Evolutionary conservation across 2,329 filamentous ascomycete species (phyloP), one percentile per base, ranked within the genome.

Genomic region (Ascochyta clinopodiicola): DNA sequence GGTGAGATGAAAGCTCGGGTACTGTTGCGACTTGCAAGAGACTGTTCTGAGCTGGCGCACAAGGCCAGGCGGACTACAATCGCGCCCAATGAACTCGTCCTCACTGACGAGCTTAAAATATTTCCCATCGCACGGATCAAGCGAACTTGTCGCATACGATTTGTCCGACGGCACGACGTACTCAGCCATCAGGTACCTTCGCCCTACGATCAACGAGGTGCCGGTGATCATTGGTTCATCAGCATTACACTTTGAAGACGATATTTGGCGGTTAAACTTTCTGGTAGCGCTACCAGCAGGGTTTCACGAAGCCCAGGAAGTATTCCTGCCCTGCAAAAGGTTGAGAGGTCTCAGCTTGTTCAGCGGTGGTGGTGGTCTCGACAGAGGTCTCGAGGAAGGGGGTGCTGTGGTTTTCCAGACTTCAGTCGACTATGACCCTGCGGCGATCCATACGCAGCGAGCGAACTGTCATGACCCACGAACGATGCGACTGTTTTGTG

Each of bases 351-450:
- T 94, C 3, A 89, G 92, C 59, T 77, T 95, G 0, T 96, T 91
- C 66, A 91, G 88, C 61, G 91, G 91, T 0, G 88, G 88, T 17
- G 91, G 91, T 0, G 92, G 88, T 47, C 86, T 95, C 46, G 91
- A 90, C 5, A 82, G 89, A 27, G 91, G 90, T 0, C 78, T 96
- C 0, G 90, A 92, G 71, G 89, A 92, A 48, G 85, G 85, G 0
- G 86, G 86, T 0, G 86, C 80, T 0, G 80, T 92, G 0, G 70
- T 86, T 24, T 89, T 89, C 71, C 78, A 80, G 3, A 89, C 85
- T 79, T 86, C 85, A 0, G 87, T 93, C 24, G 91, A 96, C 65
- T 84, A 85, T 54, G 84, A 82, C 51, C 62, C 76, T 0, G 75
- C 79, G 5, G 89, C 91, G 0, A 82, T 93, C 0, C 87, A 91